Percentiles rank a stretch among this genome's conserved stretches.
Evolutionary conservation across 441 rosid genomes (phyloP).

Genomic region (Omphalea diandra): DNA sequence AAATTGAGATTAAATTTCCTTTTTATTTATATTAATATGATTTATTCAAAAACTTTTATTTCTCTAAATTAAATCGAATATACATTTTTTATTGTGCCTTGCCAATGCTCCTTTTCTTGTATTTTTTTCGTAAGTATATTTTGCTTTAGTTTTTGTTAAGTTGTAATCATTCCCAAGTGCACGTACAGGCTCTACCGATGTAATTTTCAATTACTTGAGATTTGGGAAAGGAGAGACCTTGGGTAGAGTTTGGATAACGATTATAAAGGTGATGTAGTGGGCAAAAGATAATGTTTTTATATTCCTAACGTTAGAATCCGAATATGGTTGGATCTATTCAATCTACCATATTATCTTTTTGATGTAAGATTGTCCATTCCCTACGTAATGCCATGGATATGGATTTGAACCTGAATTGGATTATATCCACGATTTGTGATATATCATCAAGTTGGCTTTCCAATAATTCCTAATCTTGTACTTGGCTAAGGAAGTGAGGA

Average conservation of each 20-base stretch:
- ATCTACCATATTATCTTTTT: neutral
- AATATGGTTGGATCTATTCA: neutral
- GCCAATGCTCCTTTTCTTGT: no score
- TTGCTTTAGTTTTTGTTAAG: neutral
- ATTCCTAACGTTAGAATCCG: neutral
- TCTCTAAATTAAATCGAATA: no score
- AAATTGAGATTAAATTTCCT: no score
- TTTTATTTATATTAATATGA: no score
- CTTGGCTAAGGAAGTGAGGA: no score
- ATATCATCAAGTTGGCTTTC: neutral
- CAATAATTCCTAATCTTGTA: neutral
- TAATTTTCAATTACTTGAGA: slow-evolving; percentile 1
- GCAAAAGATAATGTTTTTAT: neutral
- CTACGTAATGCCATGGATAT: neutral
- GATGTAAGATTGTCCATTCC: neutral
- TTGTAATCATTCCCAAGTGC: neutral
- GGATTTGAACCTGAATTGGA: neutral
- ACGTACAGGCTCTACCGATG: neutral
- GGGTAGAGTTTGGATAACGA: neutral
- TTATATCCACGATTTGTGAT: neutral
- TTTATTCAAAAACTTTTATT: no score
- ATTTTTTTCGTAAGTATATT: no score
- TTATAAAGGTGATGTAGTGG: neutral
- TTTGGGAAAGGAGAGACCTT: neutral
- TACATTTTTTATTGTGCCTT: no score